Base-by-base conservation (phyloP, 768 basidiomycete species). In the Pleurotus ostreatus region DNA sequence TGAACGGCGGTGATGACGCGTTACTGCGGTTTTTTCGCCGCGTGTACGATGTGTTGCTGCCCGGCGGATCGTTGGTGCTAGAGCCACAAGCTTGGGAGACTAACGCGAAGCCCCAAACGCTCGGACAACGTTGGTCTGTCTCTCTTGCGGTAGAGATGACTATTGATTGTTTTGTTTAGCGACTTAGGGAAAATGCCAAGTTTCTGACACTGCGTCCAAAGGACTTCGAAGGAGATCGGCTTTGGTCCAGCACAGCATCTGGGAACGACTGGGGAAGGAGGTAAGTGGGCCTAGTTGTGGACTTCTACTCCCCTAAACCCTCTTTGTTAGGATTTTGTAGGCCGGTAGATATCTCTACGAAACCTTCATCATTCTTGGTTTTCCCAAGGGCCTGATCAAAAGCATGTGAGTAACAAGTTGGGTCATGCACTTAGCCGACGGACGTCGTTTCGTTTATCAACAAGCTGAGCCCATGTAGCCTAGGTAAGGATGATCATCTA, bases 41-140 rank as follows among this genome's bases (percentile, higher is more conserved):
- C 41, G 81, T 86, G 0, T 72, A 82, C 59, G 63, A 67, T 26
- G 77, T 80, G 2, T 74, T 96, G 13, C 72, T 69, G 16, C 70
- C 78, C 0, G 86, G 83, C 0, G 90, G 90, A 3, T 74, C 68
- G 1, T 87, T 95, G 55, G 65, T 95, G 1, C 73, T 96, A 2
- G 94, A 97, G 65, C 86, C 91, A 0, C 94, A 97, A 63, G 76
- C 81, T 11, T 94, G 92, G 90, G 84, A 87, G 3, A 85, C 87
- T 0, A 96, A 97, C 62, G 77, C 75, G 12, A 92, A 92, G 63
- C 88, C 25, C 89, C 0, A 85, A 76, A 57, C 79, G 87, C 11
- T 84, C 86, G 81, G 75, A 84, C 62, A 70, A 79, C 54, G 88
- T 86, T 45, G 13, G 62, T 46, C 26, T 37, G 25, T 26, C 25